Evolutionary conservation across 1,139 yeast species (phyloP), one percentile per base, ranked within the genome.

Genomic region (Taphrina confusa): DNA sequence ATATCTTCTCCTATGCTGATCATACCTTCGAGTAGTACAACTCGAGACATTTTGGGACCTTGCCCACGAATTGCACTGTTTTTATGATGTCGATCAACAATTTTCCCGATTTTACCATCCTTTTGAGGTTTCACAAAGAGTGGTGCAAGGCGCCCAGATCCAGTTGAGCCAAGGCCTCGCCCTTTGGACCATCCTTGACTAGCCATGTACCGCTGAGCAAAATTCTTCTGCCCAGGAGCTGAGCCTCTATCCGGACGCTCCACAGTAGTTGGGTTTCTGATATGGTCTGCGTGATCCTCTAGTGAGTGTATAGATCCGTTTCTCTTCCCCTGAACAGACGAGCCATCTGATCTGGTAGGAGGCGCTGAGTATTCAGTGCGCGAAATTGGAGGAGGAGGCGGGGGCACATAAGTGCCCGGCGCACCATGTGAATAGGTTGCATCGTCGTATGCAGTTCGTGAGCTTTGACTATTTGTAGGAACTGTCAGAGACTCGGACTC

Each of bases 131-230:
- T 36, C 20, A 54, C 58, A 18, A 54, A 54, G 11, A 54, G 44
- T 16, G 58, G 58, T 4, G 58, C 58, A 11, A 54, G 36, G 14
- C 58, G 58, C 23, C 58, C 58, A 8, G 49, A 27, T n/a, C 44
- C 44, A 2, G 23, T 14, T 3, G 51, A 18, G 8, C 58, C 58
- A n/a, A 54, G 45, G 16, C 58, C 58, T 16, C 44, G 44, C 14
- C 58, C 58, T 25, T 54, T 44, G 18, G 30, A 23, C 58, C 58
- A 54, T 12, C 58, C 58, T 23, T 54, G 58, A 4, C 51, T 44
- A 3, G 58, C 51, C 58, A 54, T 54, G 14, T 54, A 54, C 18
- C 58, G 58, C 25, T 45, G 51, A 31, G 58, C 58, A 34, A 54
- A 54, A 2, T 51, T 51, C 12, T 54, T 54, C 36, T 54, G 51